A percentile compares a stretch with the other conserved stretches of the same genome.
phyloP scores from a whole-genome alignment of 1,284 basidiomycete genomes.

The Anthracocystis panici-leucophaei region DNA sequence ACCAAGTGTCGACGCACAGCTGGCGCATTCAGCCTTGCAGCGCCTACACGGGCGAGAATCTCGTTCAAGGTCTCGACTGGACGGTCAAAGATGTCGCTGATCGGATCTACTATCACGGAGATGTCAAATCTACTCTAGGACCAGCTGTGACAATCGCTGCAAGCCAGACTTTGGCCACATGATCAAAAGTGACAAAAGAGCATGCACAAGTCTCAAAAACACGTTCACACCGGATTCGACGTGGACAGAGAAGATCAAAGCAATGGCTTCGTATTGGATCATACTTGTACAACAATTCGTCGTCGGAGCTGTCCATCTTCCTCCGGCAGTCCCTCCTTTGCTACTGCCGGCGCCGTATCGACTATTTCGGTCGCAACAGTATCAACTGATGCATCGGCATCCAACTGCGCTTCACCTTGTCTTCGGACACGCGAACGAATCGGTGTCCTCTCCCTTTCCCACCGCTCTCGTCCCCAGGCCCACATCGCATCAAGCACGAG shows the following conservation, averaged over 20 bases:
- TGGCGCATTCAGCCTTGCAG: conserved; percentile 94
- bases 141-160: background rate
- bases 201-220: background rate
- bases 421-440: conserved; percentile 16
- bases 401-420: conserved; percentile 1
- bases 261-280: background rate
- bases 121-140: conserved; percentile 21
- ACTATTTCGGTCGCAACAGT: conserved; percentile 2
- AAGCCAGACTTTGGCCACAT: conserved; percentile 4
- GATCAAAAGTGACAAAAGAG: background rate
- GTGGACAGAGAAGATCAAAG: background rate
- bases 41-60: conserved; percentile 86
- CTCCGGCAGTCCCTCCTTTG: conserved; percentile 5
- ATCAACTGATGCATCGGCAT: conserved; percentile 21
- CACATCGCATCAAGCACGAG: conserved; percentile 83
- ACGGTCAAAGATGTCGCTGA: conserved; percentile 85
- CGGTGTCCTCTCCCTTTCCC: conserved; percentile 56
- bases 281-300: conserved; percentile 48
- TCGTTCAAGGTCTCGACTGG: conserved; percentile 90
- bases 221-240: background rate
- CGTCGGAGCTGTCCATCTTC: conserved; percentile 13
- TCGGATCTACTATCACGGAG: conserved; percentile 66
- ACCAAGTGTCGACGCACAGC: conserved; percentile 79
- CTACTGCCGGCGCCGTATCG: background rate
- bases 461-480: conserved; percentile 72